Evolutionary conservation across 2,329 filamentous ascomycete species (phyloP).

Genomic region (Hypoxylon sp.): DNA sequence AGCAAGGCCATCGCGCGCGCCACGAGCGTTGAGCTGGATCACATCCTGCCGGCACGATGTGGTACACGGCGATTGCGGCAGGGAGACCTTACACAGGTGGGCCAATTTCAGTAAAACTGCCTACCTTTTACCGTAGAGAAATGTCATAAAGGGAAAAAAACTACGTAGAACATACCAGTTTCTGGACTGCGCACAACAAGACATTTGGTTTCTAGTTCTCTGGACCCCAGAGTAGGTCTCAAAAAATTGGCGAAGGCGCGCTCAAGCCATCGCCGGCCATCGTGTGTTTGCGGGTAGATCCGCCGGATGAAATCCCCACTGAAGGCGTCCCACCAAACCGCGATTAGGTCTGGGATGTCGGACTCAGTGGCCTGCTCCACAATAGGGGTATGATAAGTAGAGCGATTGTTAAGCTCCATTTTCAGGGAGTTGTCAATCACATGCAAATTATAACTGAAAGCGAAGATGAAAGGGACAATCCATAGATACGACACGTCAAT

Average conservation of each 20-base stretch:
- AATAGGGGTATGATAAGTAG: neutral
- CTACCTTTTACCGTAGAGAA: neutral
- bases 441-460: neutral
- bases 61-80: conserved; percentile 34
- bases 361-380: conserved; percentile 25
- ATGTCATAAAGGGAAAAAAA: neutral
- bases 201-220: neutral
- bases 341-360: conserved; percentile 35
- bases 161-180: neutral
- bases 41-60: conserved; percentile 22
- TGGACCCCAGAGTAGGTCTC: neutral
- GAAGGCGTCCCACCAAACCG: conserved; percentile 32
- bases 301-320: conserved; percentile 24
- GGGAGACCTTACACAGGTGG: conserved; percentile 10
- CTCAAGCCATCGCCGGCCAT: conserved; percentile 32
- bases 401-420: neutral
- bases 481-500: neutral
- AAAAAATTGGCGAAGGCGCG: conserved; percentile 28
- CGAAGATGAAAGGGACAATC: neutral
- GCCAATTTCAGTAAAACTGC: neutral
- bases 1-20: conserved; percentile 20
- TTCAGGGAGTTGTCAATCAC: neutral
- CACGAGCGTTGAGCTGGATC: conserved; percentile 24
- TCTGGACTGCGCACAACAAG: conserved; percentile 27
- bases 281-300: conserved; percentile 29